phyloP scores from a whole-genome alignment of 1,284 basidiomycete genomes.

The Ceratobasidium sp. region DNA sequence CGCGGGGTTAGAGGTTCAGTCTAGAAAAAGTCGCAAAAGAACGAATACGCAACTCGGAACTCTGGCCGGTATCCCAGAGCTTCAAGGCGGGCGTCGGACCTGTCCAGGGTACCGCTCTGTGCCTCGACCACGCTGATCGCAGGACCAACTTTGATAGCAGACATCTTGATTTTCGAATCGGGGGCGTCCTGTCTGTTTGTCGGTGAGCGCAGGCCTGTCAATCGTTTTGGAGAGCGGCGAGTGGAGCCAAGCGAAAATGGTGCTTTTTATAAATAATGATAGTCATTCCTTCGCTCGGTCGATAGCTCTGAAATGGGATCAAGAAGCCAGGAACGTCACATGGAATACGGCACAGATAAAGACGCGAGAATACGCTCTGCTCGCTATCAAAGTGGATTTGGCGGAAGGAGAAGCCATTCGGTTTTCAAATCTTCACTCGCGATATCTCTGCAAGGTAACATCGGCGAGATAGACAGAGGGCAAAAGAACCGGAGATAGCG shows the following conservation, averaged over 20 bases:
- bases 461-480: neutral
- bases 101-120: conserved; percentile 26
- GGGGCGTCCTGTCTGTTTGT: no score
- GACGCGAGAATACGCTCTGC: neutral
- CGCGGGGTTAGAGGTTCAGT: neutral
- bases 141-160: neutral
- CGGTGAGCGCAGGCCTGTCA: neutral
- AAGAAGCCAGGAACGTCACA: neutral
- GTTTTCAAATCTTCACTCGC: neutral
- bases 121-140: conserved; percentile 5
- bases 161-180: no score
- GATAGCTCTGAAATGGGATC: no score
- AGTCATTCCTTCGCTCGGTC: neutral
- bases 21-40: neutral
- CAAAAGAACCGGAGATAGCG: neutral
- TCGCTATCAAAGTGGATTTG: neutral
- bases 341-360: conserved; percentile 1
- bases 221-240: neutral
- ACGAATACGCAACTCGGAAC: conserved; percentile 48
- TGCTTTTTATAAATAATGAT: conserved; percentile 9
- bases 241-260: neutral
- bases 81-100: conserved; percentile 58
- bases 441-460: neutral
- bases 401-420: neutral
- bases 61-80: conserved; percentile 64